Evolutionary conservation across 2,329 filamentous ascomycete genomes (phyloP).

Genomic region (Knoxdaviesia capensis): DNA sequence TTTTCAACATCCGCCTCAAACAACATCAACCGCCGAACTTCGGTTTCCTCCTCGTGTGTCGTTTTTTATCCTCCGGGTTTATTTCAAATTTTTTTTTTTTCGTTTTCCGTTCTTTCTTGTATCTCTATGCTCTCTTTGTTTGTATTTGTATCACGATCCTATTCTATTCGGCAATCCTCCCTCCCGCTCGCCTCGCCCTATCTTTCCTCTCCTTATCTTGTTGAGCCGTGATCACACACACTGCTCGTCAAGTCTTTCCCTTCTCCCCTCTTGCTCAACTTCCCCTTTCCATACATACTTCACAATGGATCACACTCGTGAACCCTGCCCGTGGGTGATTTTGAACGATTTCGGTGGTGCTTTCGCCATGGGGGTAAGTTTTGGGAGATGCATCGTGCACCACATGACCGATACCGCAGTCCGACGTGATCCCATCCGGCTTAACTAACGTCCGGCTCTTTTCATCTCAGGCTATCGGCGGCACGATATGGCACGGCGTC

Average conservation of each 20-base stretch:
- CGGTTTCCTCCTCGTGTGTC: too few relatives aligned
- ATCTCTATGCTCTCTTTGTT: background rate
- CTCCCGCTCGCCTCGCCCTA: background rate
- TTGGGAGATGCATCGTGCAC: too few relatives aligned
- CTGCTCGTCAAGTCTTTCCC: background rate
- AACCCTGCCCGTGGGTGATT: conserved; percentile 92
- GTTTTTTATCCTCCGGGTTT: too few relatives aligned
- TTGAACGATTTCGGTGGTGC: conserved; percentile 96
- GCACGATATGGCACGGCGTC: conserved; percentile 87
- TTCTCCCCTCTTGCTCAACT: too few relatives aligned
- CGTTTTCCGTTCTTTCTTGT: background rate
- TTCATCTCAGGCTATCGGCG: conserved; percentile 41
- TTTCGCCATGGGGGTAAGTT: conserved; percentile 80
- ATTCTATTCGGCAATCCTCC: background rate
- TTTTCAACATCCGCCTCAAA: too few relatives aligned
- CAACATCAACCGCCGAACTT: too few relatives aligned
- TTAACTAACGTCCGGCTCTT: background rate
- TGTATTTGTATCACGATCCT: background rate
- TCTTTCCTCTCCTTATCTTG: background rate
- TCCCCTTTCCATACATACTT: background rate
- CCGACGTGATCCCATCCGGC: too few relatives aligned
- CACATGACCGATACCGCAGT: too few relatives aligned
- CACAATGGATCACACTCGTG: conserved; percentile 81
- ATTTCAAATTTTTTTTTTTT: background rate
- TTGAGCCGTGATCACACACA: too few relatives aligned